Base-by-base conservation (phyloP, 805 yeast genomes). In the Candida incommunis region DNA sequence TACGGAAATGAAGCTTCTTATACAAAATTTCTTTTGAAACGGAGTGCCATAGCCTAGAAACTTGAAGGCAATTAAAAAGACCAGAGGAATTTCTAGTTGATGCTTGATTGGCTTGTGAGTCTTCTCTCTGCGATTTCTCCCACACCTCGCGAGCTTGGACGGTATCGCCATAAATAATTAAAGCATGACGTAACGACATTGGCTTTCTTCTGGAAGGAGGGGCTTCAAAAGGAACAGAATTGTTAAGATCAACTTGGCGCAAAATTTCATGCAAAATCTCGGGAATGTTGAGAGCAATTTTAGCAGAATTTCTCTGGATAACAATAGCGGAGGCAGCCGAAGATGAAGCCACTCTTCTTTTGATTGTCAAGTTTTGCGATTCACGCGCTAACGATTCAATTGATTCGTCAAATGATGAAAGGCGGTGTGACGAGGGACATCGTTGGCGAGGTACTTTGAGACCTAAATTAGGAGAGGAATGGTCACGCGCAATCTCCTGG, bases 251-350 rank as follows among this genome's bases (percentile, higher is more conserved):
- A n/a, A 81, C 80, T 56, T 67, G 75, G 22, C 66, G 63, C 21
- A 84, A 61, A 11, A 86, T 82, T 45, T 69, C 67, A 48, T 68
- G 61, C 15, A 86, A 66, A 44, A 86, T 79, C 59, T 86, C 96
- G 0, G 95, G 95, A 27, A 81, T 77, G 43, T 69, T 67, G 54
- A 86, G 81, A 5, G 86, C 80, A 15, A 25, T 25, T 9, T 25
- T 13, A 25, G 27, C 13, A 25, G 27, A 7, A 25, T 25, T 25
- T 25, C 27, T 25, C n/a, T n/a, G n/a, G n/a, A n/a, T n/a, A n/a
- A n/a, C n/a, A n/a, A n/a, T n/a, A n/a, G n/a, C n/a, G n/a, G n/a
- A n/a, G n/a, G n/a, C n/a, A n/a, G n/a, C n/a, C n/a, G n/a, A n/a
- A n/a, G n/a, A n/a, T n/a, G n/a, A n/a, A n/a, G n/a, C n/a, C n/a